phyloP scores from a whole-genome alignment of 2,329 filamentous ascomycete genomes.

The Endothia cerciana region DNA sequence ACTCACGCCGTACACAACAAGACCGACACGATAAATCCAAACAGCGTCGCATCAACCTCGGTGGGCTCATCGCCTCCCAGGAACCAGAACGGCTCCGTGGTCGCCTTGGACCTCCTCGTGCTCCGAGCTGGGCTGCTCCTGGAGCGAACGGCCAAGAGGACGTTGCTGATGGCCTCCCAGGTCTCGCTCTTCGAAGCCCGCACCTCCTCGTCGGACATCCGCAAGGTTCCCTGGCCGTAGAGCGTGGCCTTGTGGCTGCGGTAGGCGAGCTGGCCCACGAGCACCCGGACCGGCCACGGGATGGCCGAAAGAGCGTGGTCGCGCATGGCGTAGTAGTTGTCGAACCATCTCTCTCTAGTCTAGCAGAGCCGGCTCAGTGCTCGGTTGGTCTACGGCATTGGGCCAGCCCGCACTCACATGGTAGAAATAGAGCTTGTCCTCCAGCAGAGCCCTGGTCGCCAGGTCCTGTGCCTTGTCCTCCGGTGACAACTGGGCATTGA shows the following conservation, averaged over 20 bases:
- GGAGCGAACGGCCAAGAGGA: constrained; percentile 41
- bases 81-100: constrained; percentile 57
- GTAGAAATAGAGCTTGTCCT: constrained; percentile 65
- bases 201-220: constrained; percentile 56
- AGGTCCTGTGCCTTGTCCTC: constrained; percentile 52
- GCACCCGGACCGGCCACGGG: constrained; percentile 54
- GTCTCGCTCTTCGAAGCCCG: constrained; percentile 49
- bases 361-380: constrained; percentile 30
- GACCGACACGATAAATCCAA: constrained; percentile 59
- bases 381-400: neutral
- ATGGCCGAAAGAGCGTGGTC: constrained; percentile 51
- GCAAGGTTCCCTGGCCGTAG: constrained; percentile 59
- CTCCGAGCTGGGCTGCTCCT: constrained; percentile 35
- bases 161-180: constrained; percentile 55
- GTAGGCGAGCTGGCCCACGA: constrained; percentile 56
- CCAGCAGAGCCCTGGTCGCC: constrained; percentile 56
- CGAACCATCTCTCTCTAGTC: constrained; percentile 58
- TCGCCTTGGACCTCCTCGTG: constrained; percentile 8
- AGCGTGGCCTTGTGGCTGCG: constrained; percentile 48
- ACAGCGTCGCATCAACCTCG: constrained; percentile 61
- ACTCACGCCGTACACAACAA: constrained; percentile 59
- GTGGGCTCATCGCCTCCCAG: constrained; percentile 57
- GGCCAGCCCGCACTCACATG: constrained; percentile 41
- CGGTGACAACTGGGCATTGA: constrained; percentile 50
- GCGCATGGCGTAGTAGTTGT: constrained; percentile 64